Conservation (phyloP, 1,139 yeast species). For the Protomyces inundatus region DNA sequence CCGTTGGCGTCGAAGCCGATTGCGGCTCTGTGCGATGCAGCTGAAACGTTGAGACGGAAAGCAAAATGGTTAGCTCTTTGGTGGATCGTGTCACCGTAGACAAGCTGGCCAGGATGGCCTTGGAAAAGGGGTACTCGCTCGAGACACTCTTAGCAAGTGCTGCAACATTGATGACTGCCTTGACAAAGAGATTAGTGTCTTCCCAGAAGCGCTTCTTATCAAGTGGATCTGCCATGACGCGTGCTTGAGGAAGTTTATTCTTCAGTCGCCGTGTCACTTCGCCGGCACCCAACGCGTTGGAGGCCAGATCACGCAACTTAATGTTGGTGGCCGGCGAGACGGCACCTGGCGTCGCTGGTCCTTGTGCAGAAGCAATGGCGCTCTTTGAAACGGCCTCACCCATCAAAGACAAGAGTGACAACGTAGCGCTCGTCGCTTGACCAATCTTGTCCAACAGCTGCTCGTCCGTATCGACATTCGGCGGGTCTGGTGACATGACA, state of each 20-base stretch:
- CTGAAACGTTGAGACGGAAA: conserved; percentile 28
- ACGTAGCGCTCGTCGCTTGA: conserved; percentile 70
- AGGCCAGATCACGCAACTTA: conserved; percentile 71
- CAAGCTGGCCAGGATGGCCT: conserved; percentile 27
- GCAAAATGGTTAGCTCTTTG: conserved; percentile 30
- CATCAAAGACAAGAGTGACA: conserved; percentile 69
- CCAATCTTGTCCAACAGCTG: conserved; percentile 69
- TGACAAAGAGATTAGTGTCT: conserved; percentile 73
- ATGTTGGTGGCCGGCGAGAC: conserved; percentile 48
- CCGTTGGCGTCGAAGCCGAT: conserved; percentile 3
- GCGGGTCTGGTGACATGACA: conserved; percentile 34
- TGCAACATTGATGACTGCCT: conserved; percentile 40
- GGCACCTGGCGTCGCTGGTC: conserved; percentile 31
- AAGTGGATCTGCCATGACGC: conserved; percentile 44
- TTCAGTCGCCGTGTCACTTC: conserved; percentile 69
- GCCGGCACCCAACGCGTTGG: conserved; percentile 72
- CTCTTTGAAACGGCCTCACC: conserved; percentile 70
- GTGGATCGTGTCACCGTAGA: conserved; percentile 31
- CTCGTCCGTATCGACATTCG: conserved; percentile 59
- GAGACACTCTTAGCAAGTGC: conserved; percentile 29
- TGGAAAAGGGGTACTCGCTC: conserved; percentile 28
- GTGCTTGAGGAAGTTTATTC: conserved; percentile 51
- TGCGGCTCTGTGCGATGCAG: conserved; percentile 3
- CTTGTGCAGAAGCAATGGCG: conserved; percentile 52
- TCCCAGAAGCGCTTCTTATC: conserved; percentile 76